Evolutionary conservation across 768 basidiomycete genomes (phyloP).

Genomic region (Exidia glandulosa): DNA sequence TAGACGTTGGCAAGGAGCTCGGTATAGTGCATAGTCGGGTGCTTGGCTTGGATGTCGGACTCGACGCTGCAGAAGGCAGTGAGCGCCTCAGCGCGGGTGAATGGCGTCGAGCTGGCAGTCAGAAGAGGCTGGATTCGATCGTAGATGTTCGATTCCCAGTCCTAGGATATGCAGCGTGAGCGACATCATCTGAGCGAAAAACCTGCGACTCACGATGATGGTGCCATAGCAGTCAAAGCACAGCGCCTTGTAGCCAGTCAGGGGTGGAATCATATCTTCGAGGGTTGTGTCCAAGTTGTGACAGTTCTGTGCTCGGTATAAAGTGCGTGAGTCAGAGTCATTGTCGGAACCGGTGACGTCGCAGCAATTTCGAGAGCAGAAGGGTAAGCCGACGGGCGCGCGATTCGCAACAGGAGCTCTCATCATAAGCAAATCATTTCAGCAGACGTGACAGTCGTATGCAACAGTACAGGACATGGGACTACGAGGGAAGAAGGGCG

Average conservation of each 20-base stretch:
- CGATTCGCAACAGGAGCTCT: too few relatives aligned
- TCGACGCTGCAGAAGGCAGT: slow-evolving; percentile 43
- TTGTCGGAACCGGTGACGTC: neutral
- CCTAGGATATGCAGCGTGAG: slow-evolving; percentile 21
- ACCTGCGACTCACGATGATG: slow-evolving; percentile 33
- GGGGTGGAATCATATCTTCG: neutral
- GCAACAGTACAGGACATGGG: too few relatives aligned
- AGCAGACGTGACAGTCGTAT: too few relatives aligned
- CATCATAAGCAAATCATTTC: too few relatives aligned
- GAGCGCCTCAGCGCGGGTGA: slow-evolving; percentile 43
- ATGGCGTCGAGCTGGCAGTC: slow-evolving; percentile 23
- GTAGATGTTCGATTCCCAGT: slow-evolving; percentile 67
- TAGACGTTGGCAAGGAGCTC: slow-evolving; percentile 39
- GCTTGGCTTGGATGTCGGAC: slow-evolving; percentile 42
- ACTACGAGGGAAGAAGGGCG: too few relatives aligned
- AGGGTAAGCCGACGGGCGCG: too few relatives aligned
- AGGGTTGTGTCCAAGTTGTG: neutral
- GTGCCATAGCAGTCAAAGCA: slow-evolving; percentile 75
- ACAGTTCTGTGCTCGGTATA: neutral
- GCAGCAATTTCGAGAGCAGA: too few relatives aligned
- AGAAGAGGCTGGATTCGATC: slow-evolving; percentile 43
- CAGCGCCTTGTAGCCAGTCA: slow-evolving; percentile 29
- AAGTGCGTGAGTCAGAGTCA: neutral
- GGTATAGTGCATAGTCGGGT: slow-evolving; percentile 49
- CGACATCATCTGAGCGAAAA: neutral